Evolutionary conservation across 306 rosid genomes (phyloP).

Genomic region (Rosa rugosa): DNA sequence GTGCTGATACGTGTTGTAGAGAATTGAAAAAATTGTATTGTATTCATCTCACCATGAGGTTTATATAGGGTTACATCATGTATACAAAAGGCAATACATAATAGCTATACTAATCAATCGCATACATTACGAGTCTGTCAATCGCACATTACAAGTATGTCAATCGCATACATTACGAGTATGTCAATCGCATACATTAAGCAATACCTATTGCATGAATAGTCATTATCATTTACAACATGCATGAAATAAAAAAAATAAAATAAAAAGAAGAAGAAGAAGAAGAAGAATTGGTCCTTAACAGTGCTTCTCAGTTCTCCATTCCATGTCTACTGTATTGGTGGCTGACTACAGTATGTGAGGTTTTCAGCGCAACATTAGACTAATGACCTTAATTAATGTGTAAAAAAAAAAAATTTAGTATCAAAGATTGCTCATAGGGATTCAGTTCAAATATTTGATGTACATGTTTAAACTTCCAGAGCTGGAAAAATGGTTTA

Average conservation of each 20-base stretch:
- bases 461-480: background rate
- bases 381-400: background rate
- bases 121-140: too few relatives aligned
- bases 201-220: too few relatives aligned
- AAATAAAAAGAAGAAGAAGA: background rate
- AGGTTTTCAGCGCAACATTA: background rate
- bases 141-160: too few relatives aligned
- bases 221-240: too few relatives aligned
- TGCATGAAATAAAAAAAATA: background rate
- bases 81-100: too few relatives aligned
- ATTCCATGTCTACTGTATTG: background rate
- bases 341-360: background rate
- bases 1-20: too few relatives aligned
- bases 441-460: conserved; percentile 8
- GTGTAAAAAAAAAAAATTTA: background rate
- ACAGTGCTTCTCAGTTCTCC: background rate
- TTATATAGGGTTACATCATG: too few relatives aligned
- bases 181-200: too few relatives aligned
- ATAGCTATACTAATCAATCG: too few relatives aligned
- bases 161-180: too few relatives aligned
- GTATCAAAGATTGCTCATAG: background rate
- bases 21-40: too few relatives aligned
- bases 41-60: too few relatives aligned
- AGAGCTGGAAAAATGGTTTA: conserved; percentile 18
- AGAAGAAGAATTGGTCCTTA: background rate